Evolutionary conservation across 257 asterid genomes (phyloP).

Genomic region (Penstemon davidsonii): DNA sequence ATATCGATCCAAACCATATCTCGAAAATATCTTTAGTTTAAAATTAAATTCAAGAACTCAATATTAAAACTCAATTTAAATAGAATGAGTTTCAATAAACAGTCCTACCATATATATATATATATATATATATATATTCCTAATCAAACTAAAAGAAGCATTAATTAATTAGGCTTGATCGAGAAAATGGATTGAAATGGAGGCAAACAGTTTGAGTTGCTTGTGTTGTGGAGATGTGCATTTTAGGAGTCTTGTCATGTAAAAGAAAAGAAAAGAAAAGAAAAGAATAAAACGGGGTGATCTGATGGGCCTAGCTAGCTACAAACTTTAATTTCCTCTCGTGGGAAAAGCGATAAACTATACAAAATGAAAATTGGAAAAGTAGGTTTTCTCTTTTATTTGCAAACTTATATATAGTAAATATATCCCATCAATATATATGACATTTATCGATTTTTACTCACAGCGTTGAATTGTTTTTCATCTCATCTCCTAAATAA

Average conservation of each 20-base stretch:
- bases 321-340: slow-evolving; percentile 1
- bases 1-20: no score
- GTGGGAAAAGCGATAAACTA: slow-evolving; percentile 17
- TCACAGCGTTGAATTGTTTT: neutral
- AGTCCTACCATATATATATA: no score
- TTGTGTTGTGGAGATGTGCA: slow-evolving; percentile 11
- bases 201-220: slow-evolving; percentile 13
- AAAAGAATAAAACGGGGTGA: slow-evolving; percentile 1
- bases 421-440: slow-evolving; percentile 6
- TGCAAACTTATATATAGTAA: slow-evolving; percentile 21
- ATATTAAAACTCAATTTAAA: no score
- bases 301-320: neutral
- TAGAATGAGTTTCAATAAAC: no score
- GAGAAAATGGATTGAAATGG: slow-evolving; percentile 4
- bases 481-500: neutral
- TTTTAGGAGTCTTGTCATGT: slow-evolving; percentile 26
- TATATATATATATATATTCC: no score
- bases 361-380: slow-evolving; percentile 3
- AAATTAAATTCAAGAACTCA: no score
- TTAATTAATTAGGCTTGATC: neutral
- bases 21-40: no score
- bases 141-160: no score
- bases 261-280: slow-evolving; percentile 10
- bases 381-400: slow-evolving; percentile 22
- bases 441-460: neutral